phyloP scores from a whole-genome alignment of 495 filamentous ascomycete genomes.

The Aspergillus mulundensis region DNA sequence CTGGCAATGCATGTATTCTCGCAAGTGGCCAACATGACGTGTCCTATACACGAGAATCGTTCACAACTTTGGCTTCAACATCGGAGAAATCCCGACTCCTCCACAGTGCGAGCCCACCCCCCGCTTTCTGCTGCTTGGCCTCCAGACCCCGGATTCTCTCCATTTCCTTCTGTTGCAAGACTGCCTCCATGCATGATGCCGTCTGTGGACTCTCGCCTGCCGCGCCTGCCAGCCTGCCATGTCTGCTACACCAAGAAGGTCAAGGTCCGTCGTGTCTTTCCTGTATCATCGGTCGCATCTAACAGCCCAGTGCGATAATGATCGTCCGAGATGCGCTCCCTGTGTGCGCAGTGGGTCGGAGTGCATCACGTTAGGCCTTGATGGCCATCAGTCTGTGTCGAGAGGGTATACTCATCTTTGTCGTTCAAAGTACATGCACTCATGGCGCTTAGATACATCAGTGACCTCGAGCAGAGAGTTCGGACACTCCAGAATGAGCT shows the following conservation, averaged over 20 bases:
- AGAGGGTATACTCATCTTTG: slow-evolving; percentile 11
- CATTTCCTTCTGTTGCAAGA: neutral
- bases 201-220: neutral
- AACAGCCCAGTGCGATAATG: slow-evolving; percentile 23
- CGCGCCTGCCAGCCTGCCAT: slow-evolving; percentile 25
- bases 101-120: neutral
- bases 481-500: slow-evolving; percentile 6
- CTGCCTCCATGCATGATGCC: neutral
- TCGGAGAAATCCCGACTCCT: neutral
- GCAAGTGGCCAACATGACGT: no score
- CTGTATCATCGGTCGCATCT: neutral
- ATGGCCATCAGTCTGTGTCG: slow-evolving; percentile 17
- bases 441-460: slow-evolving; percentile 14
- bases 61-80: no score
- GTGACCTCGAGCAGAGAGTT: slow-evolving; percentile 19
- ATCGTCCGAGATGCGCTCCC: slow-evolving; percentile 21
- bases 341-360: slow-evolving; percentile 20
- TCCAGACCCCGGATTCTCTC: neutral
- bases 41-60: no score
- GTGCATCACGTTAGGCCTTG: slow-evolving; percentile 20
- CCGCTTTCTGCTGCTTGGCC: neutral
- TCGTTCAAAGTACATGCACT: no score
- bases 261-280: slow-evolving; percentile 14
- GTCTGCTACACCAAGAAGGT: slow-evolving; percentile 26
- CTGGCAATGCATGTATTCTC: no score